Evolutionary conservation across 768 basidiomycete species (phyloP).

Genomic region (Macrolepiota dolichaula): DNA sequence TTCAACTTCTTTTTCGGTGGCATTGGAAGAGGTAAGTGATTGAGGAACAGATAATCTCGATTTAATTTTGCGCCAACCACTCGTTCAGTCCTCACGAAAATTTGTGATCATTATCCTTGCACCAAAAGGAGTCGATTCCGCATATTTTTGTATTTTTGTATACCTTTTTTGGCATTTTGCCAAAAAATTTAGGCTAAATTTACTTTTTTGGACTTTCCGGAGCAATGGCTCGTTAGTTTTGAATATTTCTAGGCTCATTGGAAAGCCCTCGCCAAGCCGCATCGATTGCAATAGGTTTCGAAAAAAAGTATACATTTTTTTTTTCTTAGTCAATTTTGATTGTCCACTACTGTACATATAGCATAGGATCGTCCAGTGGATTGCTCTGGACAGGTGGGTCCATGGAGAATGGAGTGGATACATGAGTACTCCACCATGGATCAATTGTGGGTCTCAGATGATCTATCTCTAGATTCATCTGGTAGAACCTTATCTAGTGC

Average conservation of each 20-base stretch:
- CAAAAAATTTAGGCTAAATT: background rate
- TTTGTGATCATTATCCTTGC: background rate
- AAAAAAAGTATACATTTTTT: background rate
- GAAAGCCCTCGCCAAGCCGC: background rate
- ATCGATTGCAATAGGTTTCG: background rate
- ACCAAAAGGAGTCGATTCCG: background rate
- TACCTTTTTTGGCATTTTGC: background rate
- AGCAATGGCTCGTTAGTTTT: background rate
- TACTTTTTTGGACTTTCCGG: background rate
- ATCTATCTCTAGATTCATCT: too few relatives aligned
- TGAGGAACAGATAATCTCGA: too few relatives aligned
- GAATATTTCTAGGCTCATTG: background rate
- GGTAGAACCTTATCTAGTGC: too few relatives aligned
- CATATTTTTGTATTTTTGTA: background rate
- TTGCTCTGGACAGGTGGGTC: too few relatives aligned
- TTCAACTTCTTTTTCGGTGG: background rate
- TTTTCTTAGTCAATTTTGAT: background rate
- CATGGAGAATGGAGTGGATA: too few relatives aligned
- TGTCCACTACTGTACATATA: background rate
- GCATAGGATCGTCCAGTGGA: too few relatives aligned
- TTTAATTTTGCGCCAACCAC: too few relatives aligned
- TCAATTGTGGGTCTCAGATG: too few relatives aligned
- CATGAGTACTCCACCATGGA: too few relatives aligned
- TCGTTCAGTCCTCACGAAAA: too few relatives aligned
- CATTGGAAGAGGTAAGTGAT: background rate